phyloP scores from a whole-genome alignment of 2,329 filamentous ascomycete species.

The Aspergillus terreus region DNA sequence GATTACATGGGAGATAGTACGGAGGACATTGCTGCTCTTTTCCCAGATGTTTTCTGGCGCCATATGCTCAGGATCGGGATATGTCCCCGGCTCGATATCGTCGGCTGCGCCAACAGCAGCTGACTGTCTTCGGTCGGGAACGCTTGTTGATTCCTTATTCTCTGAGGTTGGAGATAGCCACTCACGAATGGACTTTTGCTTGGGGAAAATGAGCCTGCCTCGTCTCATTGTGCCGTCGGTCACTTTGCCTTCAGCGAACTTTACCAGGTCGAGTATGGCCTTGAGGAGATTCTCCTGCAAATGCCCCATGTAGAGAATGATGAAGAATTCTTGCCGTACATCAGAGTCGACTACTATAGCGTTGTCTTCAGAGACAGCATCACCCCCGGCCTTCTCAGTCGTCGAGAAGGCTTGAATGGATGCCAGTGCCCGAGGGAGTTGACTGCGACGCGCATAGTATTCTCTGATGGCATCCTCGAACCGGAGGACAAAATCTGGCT shows the following conservation, averaged over 20 bases:
- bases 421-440: constrained; percentile 47
- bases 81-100: constrained; percentile 41
- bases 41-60: constrained; percentile 60
- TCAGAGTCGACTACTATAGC: constrained; percentile 22
- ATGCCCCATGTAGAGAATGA: constrained; percentile 61
- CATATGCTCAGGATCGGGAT: constrained; percentile 66
- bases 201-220: constrained; percentile 60
- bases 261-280: constrained; percentile 59
- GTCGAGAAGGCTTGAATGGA: constrained; percentile 24
- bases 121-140: constrained; percentile 11
- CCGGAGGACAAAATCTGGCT: constrained; percentile 51
- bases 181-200: constrained; percentile 57
- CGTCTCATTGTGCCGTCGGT: constrained; percentile 61
- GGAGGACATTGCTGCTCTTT: constrained; percentile 56
- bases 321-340: constrained; percentile 58
- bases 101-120: constrained; percentile 34
- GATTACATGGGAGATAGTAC: constrained; percentile 56
- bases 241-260: constrained; percentile 62
- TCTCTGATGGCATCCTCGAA: constrained; percentile 50
- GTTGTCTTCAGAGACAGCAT: constrained; percentile 15
- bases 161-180: constrained; percentile 43
- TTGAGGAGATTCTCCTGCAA: constrained; percentile 57
- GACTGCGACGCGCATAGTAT: constrained; percentile 52
- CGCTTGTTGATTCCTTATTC: constrained; percentile 5
- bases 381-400: constrained; percentile 32